A percentile compares a stretch with the other conserved stretches of the same genome.
Evolutionary conservation across 2,329 filamentous ascomycete species (phyloP).

Genomic region (Nemania sp.): DNA sequence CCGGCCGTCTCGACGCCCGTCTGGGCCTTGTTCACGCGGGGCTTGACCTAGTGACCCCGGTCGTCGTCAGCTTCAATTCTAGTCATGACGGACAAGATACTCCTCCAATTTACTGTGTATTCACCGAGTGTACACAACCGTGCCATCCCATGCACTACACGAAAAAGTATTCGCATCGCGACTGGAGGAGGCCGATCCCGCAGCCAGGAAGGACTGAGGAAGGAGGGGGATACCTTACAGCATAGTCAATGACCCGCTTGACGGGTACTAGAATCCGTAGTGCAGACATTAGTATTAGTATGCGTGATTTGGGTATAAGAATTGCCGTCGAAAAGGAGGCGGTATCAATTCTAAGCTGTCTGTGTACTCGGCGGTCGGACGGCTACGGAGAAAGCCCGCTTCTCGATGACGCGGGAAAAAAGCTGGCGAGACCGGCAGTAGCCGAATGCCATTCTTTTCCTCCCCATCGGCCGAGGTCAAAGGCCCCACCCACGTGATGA

Average conservation of each 20-base stretch:
- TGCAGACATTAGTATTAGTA: conserved; percentile 69
- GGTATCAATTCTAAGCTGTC: neutral
- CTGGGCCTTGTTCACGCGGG: conserved; percentile 76
- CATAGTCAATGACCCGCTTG: conserved; percentile 89
- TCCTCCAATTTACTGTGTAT: neutral
- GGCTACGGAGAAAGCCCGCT: conserved; percentile 29
- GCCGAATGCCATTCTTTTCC: conserved; percentile 40
- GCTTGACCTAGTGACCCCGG: conserved; percentile 68
- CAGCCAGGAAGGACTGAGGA: neutral
- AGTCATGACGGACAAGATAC: neutral
- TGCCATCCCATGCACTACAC: neutral
- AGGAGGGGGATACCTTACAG: conserved; percentile 63
- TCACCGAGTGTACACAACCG: neutral
- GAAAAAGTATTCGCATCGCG: neutral
- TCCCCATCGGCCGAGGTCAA: conserved; percentile 31
- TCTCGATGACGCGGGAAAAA: conserved; percentile 50
- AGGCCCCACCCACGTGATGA: conserved; percentile 17
- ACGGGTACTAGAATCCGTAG: conserved; percentile 83
- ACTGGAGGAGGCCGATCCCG: neutral
- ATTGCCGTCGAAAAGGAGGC: conserved; percentile 18
- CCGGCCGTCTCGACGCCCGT: conserved; percentile 92
- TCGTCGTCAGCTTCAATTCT: conserved; percentile 10
- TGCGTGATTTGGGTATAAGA: conserved; percentile 1
- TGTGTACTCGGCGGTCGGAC: conserved; percentile 9
- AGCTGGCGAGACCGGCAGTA: conserved; percentile 49